Conservation (phyloP, 2,329 filamentous ascomycete genomes). For the Fusarium sp. region DNA sequence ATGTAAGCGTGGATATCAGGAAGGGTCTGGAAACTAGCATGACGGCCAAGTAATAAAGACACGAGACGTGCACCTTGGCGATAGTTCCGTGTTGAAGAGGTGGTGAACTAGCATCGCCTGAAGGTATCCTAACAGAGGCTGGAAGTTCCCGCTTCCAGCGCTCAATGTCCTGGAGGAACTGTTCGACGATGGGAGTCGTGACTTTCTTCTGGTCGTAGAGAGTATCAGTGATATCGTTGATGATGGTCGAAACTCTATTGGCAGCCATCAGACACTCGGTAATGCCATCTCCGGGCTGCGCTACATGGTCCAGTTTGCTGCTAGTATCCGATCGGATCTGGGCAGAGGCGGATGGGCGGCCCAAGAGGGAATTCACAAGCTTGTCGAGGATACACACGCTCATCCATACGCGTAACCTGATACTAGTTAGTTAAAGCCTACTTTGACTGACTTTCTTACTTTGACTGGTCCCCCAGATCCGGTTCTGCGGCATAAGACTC, state of each 20-base stretch:
- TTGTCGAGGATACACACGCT: slow-evolving; percentile 55
- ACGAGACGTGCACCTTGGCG: slow-evolving; percentile 65
- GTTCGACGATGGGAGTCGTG: slow-evolving; percentile 51
- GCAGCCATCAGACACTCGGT: slow-evolving; percentile 53
- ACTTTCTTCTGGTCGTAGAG: slow-evolving; percentile 55
- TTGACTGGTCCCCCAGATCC: slow-evolving; percentile 29
- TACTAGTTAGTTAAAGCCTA: background rate
- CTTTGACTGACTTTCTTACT: slow-evolving; percentile 16
- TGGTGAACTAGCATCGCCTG: slow-evolving; percentile 9
- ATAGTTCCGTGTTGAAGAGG: slow-evolving; percentile 52
- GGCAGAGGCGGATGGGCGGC: slow-evolving; percentile 51
- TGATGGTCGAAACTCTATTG: slow-evolving; percentile 56
- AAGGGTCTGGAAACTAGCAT: slow-evolving; percentile 67
- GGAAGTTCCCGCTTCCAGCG: slow-evolving; percentile 60
- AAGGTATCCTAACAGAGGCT: slow-evolving; percentile 41
- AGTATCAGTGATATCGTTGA: slow-evolving; percentile 57
- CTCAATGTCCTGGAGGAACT: slow-evolving; percentile 56
- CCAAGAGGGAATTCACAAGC: slow-evolving; percentile 53
- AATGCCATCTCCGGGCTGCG: slow-evolving; percentile 31
- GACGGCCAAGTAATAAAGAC: slow-evolving; percentile 68
- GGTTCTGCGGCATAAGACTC: slow-evolving; percentile 38
- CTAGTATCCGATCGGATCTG: slow-evolving; percentile 28
- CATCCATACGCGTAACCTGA: slow-evolving; percentile 51
- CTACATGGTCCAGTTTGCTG: slow-evolving; percentile 24
- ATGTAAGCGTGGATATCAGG: slow-evolving; percentile 61